Conservation (phyloP, 2,329 filamentous ascomycete genomes). For the Fonsecaea nubica region DNA sequence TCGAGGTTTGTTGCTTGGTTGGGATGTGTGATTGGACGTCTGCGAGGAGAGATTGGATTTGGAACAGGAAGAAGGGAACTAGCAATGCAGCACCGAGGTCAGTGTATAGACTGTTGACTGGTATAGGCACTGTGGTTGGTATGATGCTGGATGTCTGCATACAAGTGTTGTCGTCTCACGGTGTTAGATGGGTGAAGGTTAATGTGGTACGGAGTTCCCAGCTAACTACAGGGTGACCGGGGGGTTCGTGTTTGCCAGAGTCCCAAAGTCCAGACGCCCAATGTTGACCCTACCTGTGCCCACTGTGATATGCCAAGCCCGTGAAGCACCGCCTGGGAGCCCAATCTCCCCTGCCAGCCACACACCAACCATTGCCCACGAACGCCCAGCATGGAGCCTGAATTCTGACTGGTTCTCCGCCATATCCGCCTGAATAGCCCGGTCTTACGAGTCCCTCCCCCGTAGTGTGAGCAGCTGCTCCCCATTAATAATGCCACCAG, state of each 20-base stretch:
- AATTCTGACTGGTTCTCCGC: background rate
- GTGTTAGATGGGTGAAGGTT: constrained; percentile 1
- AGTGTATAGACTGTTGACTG: constrained; percentile 5
- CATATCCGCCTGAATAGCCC: background rate
- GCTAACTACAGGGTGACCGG: background rate
- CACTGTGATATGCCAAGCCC: constrained; percentile 1
- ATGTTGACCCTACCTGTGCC: background rate
- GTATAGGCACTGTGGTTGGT: constrained; percentile 8
- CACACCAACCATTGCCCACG: background rate
- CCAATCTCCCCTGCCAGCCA: constrained; percentile 1
- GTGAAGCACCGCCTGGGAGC: background rate
- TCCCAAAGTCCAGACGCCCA: background rate
- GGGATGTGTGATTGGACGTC: constrained; percentile 3
- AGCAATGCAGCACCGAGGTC: constrained; percentile 8
- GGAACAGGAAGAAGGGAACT: background rate
- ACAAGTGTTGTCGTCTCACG: background rate
- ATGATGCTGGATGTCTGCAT: constrained; percentile 11
- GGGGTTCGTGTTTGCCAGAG: constrained; percentile 1
- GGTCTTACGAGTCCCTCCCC: background rate
- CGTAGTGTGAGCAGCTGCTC: background rate
- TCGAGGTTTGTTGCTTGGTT: background rate
- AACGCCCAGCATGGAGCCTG: background rate
- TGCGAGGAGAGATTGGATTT: background rate
- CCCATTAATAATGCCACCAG: background rate
- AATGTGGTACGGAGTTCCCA: constrained; percentile 9